Conservation (phyloP, 2,329 filamentous ascomycete genomes). For the Emergomyces orientalis region DNA sequence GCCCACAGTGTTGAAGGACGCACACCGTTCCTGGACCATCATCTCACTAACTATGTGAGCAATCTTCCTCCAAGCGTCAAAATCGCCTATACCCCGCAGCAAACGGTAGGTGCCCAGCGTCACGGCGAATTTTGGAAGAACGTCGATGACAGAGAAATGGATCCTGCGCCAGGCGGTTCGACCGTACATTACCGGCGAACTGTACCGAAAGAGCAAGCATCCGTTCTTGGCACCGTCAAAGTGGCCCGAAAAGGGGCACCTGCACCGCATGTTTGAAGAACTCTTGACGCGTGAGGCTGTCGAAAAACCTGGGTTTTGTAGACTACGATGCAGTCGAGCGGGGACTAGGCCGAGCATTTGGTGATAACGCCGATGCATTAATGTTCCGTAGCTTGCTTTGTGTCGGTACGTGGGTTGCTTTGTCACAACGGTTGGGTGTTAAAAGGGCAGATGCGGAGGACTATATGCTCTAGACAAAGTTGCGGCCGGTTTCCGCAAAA, state of each 20-base stretch:
- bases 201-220: conserved; percentile 44
- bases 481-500: not conserved
- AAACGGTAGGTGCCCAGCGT: conserved; percentile 3
- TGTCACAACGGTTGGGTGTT: conserved; percentile 38
- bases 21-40: conserved; percentile 26
- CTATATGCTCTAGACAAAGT: not conserved
- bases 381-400: conserved; percentile 33
- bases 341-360: conserved; percentile 34
- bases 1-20: conserved; percentile 33
- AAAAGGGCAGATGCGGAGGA: not conserved
- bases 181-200: conserved; percentile 44
- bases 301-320: conserved; percentile 33
- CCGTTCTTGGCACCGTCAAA: conserved; percentile 40
- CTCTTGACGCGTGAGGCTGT: conserved; percentile 33
- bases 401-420: conserved; percentile 38
- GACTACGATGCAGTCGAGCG: conserved; percentile 30
- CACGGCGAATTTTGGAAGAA: not conserved
- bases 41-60: conserved; percentile 24
- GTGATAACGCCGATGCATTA: conserved; percentile 24
- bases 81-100: conserved; percentile 24
- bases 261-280: conserved; percentile 27
- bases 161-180: conserved; percentile 43
- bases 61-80: conserved; percentile 26
- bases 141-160: conserved; percentile 40
- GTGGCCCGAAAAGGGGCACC: conserved; percentile 36